Conservation (phyloP, 1,139 yeast species). For the Wickerhamomyces sp. region DNA sequence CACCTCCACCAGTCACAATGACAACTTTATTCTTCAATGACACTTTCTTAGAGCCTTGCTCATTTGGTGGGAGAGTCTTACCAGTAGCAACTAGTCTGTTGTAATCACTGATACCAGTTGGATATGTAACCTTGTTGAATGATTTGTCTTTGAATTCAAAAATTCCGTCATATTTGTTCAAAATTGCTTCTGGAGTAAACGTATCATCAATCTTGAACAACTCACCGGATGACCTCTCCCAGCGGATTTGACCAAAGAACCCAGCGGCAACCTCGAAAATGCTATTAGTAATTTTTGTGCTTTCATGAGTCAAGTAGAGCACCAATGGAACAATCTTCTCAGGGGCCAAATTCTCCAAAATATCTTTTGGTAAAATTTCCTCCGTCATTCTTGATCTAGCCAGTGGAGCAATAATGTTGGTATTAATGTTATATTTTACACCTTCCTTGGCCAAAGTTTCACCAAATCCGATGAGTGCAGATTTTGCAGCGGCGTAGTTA, state of each 20-base stretch:
- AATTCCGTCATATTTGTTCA: constrained; percentile 62
- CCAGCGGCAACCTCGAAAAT: constrained; percentile 95
- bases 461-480: constrained; percentile 84
- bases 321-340: constrained; percentile 91
- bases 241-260: constrained; percentile 82
- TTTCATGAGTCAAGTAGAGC: constrained; percentile 69
- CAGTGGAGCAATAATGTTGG: constrained; percentile 87
- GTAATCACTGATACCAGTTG: constrained; percentile 59
- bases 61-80: constrained; percentile 42
- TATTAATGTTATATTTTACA: constrained; percentile 70
- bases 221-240: constrained; percentile 92
- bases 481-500: constrained; percentile 91
- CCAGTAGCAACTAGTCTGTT: constrained; percentile 49
- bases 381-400: constrained; percentile 98
- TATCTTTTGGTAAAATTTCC: constrained; percentile 76
- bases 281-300: constrained; percentile 55
- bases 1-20: constrained; percentile 92
- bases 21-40: constrained; percentile 82
- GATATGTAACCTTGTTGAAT: constrained; percentile 56
- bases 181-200: constrained; percentile 83
- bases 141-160: constrained; percentile 57
- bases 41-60: constrained; percentile 47
- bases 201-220: constrained; percentile 72
- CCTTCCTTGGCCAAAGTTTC: constrained; percentile 97
- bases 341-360: constrained; percentile 76